Conservation (phyloP, 495 filamentous ascomycete species). For the Paragyromitra xinjiangensis region DNA sequence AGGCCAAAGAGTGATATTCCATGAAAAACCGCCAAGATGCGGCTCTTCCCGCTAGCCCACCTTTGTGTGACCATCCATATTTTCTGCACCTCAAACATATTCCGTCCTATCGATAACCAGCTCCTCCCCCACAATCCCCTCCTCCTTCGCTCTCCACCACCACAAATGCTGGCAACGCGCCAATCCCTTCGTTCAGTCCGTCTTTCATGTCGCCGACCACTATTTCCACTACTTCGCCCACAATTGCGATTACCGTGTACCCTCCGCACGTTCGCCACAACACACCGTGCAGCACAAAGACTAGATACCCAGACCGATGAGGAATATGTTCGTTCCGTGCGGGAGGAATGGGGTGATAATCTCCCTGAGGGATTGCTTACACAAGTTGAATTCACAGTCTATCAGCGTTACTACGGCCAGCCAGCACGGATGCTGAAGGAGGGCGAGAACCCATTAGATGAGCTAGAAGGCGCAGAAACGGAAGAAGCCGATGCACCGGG, state of each 20-base stretch:
- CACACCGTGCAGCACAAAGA: not conserved
- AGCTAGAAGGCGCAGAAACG: slow-evolving; percentile 44
- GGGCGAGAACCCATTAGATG: slow-evolving; percentile 66
- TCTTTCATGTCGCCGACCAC: not conserved
- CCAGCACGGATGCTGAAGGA: slow-evolving; percentile 67
- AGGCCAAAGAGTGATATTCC: slow-evolving; percentile 30
- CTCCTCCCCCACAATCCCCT: not conserved
- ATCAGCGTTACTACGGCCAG: slow-evolving; percentile 81
- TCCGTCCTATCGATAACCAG: slow-evolving; percentile 14
- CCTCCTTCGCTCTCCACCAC: too few species aligned
- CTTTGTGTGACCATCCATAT: not conserved
- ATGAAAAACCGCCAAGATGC: slow-evolving; percentile 33
- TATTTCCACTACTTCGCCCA: not conserved
- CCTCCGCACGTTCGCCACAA: slow-evolving; percentile 22
- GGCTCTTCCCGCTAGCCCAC: slow-evolving; percentile 17
- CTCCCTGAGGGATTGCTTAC: slow-evolving; percentile 78
- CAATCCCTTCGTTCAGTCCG: slow-evolving; percentile 30
- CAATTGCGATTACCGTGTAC: not conserved
- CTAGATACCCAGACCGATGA: slow-evolving; percentile 3
- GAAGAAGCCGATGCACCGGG: slow-evolving; percentile 58
- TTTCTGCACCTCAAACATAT: not conserved
- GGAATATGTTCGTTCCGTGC: slow-evolving; percentile 71
- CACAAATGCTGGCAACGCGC: slow-evolving; percentile 48
- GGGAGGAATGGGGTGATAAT: slow-evolving; percentile 77
- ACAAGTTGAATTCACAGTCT: slow-evolving; percentile 74